Evolutionary conservation across 768 basidiomycete genomes (phyloP).

Genomic region (Butyriboletus loyo): DNA sequence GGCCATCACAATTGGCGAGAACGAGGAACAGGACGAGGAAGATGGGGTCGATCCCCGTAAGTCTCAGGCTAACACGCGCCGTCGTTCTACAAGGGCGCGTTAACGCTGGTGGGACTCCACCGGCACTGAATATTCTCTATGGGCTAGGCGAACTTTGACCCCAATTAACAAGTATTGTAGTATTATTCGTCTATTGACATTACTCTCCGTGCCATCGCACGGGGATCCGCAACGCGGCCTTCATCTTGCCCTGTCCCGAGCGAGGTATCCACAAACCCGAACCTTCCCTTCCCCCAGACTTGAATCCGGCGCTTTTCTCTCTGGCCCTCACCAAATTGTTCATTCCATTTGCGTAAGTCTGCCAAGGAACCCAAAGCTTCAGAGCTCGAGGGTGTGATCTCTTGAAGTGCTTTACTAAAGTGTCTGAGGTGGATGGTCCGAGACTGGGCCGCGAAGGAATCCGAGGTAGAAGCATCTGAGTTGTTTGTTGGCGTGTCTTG

Average conservation of each 20-base stretch:
- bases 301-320: slow-evolving; percentile 62
- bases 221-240: slow-evolving; percentile 39
- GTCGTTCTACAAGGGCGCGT: slow-evolving; percentile 19
- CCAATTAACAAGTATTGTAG: slow-evolving; percentile 19
- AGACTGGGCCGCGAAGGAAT: slow-evolving; percentile 9
- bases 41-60: slow-evolving; percentile 21
- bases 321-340: slow-evolving; percentile 88
- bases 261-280: slow-evolving; percentile 70
- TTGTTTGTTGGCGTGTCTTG: not conserved
- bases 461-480: slow-evolving; percentile 7
- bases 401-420: slow-evolving; percentile 80
- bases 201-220: slow-evolving; percentile 9
- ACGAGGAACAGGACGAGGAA: slow-evolving; percentile 37
- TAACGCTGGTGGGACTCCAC: slow-evolving; percentile 1
- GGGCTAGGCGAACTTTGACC: slow-evolving; percentile 9
- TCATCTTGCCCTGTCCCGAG: slow-evolving; percentile 35
- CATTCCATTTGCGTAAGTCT: slow-evolving; percentile 85
- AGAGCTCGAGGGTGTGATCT: slow-evolving; percentile 88
- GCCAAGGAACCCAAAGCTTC: slow-evolving; percentile 74
- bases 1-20: slow-evolving; percentile 38
- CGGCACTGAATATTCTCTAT: slow-evolving; percentile 5
- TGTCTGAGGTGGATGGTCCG: slow-evolving; percentile 56
- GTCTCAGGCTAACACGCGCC: slow-evolving; percentile 17
- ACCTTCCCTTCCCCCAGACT: slow-evolving; percentile 84
- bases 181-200: slow-evolving; percentile 27